phyloP scores from a whole-genome alignment of 345 rosid species.

The Lepidium aucheri region DNA sequence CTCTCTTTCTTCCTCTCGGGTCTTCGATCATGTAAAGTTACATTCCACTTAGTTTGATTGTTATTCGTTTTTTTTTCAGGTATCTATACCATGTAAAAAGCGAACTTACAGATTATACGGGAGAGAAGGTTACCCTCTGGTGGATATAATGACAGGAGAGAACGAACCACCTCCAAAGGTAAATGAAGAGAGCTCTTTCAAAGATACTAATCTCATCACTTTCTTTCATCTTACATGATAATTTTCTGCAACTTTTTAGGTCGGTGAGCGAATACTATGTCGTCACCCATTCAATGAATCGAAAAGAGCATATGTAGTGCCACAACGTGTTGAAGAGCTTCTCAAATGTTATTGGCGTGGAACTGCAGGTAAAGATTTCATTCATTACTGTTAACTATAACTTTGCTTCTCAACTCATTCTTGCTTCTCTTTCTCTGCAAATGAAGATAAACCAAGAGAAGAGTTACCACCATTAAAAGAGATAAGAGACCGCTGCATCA shows the following conservation, averaged over 20 bases:
- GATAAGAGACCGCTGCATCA: slow-evolving; percentile 68
- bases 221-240: background rate
- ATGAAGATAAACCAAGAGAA: slow-evolving; percentile 52
- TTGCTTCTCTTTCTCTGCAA: background rate
- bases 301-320: slow-evolving; percentile 94
- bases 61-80: slow-evolving; percentile 34
- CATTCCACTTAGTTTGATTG: background rate
- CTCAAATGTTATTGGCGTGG: slow-evolving; percentile 94
- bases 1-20: background rate
- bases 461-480: slow-evolving; percentile 58
- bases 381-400: background rate
- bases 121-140: slow-evolving; percentile 75
- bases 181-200: background rate
- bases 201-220: background rate
- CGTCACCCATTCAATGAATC: slow-evolving; percentile 97
- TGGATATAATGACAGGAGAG: slow-evolving; percentile 94
- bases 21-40: background rate
- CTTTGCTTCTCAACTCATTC: background rate
- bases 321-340: slow-evolving; percentile 77
- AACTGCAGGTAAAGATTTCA: slow-evolving; percentile 42
- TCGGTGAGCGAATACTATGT: slow-evolving; percentile 80
- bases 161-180: slow-evolving; percentile 87
- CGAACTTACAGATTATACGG: slow-evolving; percentile 72
- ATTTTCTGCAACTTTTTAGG: slow-evolving; percentile 29
- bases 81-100: slow-evolving; percentile 94